phyloP scores from a whole-genome alignment of 495 filamentous ascomycete species.

The Clohesyomyces aquaticus region DNA sequence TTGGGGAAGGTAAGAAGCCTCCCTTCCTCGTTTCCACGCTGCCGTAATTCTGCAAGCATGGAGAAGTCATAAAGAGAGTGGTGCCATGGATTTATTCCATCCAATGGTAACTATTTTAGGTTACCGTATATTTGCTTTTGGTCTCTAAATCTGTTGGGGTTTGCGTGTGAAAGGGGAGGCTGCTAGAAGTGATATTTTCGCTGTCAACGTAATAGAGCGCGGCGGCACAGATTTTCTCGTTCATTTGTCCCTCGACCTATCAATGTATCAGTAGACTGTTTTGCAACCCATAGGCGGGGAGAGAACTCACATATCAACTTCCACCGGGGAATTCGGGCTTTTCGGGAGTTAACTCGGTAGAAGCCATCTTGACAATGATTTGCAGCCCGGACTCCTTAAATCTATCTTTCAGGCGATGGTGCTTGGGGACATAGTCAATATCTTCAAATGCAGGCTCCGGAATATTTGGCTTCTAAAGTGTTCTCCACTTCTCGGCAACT shows the following conservation, averaged over 20 bases:
- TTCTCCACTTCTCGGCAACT: conserved; percentile 22
- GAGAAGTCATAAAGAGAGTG: conserved; percentile 2
- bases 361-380: conserved; percentile 66
- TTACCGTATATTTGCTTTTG: not conserved
- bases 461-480: conserved; percentile 21
- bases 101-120: conserved; percentile 22
- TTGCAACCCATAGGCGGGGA: not conserved
- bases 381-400: conserved; percentile 53
- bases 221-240: conserved; percentile 47
- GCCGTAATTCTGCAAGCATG: conserved; percentile 31
- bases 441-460: conserved; percentile 22
- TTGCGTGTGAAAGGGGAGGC: conserved; percentile 53
- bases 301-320: conserved; percentile 47
- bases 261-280: not conserved
- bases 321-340: conserved; percentile 56
- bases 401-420: conserved; percentile 10
- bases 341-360: conserved; percentile 63
- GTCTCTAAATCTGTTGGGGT: conserved; percentile 13
- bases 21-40: conserved; percentile 28
- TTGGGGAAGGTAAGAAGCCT: conserved; percentile 44
- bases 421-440: conserved; percentile 20
- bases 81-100: conserved; percentile 25
- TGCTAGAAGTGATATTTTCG: conserved; percentile 63
- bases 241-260: conserved; percentile 40
- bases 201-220: conserved; percentile 54